Evolutionary conservation across 2,329 filamentous ascomycete species (phyloP).

Genomic region (Aspergillus clavatus): DNA sequence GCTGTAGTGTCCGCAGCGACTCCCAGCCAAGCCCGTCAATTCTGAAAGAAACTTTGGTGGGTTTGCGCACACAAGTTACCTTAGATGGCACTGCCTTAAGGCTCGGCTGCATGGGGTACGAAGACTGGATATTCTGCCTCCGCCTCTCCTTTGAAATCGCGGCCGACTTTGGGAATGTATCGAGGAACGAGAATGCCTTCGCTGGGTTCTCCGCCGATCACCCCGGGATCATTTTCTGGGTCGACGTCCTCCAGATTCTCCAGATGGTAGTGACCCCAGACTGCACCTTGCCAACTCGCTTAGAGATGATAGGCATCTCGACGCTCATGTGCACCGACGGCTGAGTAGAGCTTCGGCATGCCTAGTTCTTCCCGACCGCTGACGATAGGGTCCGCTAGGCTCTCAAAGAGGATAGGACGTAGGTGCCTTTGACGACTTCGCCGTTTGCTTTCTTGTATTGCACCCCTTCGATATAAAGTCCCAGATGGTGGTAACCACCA

Average conservation of each 20-base stretch:
- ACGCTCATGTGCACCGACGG: conserved; percentile 43
- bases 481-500: conserved; percentile 53
- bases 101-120: conserved; percentile 28
- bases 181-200: conserved; percentile 52
- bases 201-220: conserved; percentile 29
- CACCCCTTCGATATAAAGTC: conserved; percentile 60
- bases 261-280: conserved; percentile 37
- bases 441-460: conserved; percentile 51
- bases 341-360: conserved; percentile 56
- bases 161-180: conserved; percentile 54
- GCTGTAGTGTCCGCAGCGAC: conserved; percentile 56
- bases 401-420: conserved; percentile 55
- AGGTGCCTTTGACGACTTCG: conserved; percentile 47
- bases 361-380: conserved; percentile 58
- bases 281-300: conserved; percentile 42
- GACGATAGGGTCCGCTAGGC: conserved; percentile 55
- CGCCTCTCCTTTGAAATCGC: conserved; percentile 43
- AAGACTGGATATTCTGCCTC: conserved; percentile 53
- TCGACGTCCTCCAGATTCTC: conserved; percentile 31
- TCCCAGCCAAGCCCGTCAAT: conserved; percentile 52
- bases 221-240: conserved; percentile 15
- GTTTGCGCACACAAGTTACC: conserved; percentile 18
- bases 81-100: conserved; percentile 26
- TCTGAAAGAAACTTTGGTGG: conserved; percentile 42
- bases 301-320: conserved; percentile 36